Conservation (phyloP, 208 protist species). For the Crithidia mellificae region DNA sequence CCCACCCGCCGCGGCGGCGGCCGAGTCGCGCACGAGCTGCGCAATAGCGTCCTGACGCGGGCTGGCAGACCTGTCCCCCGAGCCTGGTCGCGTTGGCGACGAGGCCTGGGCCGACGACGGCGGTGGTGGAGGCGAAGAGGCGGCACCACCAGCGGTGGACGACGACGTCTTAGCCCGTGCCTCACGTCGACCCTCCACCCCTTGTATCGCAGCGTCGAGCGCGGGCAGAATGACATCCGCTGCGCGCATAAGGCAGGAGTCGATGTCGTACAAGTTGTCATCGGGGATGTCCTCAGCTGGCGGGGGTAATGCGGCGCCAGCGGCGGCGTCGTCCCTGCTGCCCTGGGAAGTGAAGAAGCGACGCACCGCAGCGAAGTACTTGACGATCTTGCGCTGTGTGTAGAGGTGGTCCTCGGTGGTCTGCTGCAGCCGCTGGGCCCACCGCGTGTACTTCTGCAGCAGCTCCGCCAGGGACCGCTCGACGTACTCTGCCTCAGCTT, state of each 20-base stretch:
- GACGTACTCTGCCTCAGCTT: conserved; percentile 35
- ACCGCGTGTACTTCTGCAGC: conserved; percentile 83
- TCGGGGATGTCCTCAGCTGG: conserved; percentile 27
- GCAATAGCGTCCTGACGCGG: conserved; percentile 36
- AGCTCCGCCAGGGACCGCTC: conserved; percentile 76
- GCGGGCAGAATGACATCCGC: conserved; percentile 77
- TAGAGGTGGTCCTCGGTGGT: conserved; percentile 82
- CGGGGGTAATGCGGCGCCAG: no score
- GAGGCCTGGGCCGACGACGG: not conserved
- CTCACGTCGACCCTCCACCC: conserved; percentile 14
- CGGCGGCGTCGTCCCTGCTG: not conserved
- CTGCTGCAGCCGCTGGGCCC: conserved; percentile 72
- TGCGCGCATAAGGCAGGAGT: conserved; percentile 67
- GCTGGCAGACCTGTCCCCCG: conserved; percentile 3
- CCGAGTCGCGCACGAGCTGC: conserved; percentile 36
- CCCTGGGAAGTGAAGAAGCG: conserved; percentile 56
- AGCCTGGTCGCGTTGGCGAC: not conserved
- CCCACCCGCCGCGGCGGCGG: conserved; percentile 9
- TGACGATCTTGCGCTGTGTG: conserved; percentile 76
- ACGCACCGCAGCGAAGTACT: conserved; percentile 80
- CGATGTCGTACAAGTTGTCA: conserved; percentile 85
- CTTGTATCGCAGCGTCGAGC: conserved; percentile 57
- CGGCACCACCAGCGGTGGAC: not conserved
- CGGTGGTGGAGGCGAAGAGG: not conserved
- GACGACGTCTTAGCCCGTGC: not conserved